Percentiles rank a stretch among this genome's conserved stretches.
These are phyloP conservation scores for Tolypocladium paradoxum DNA, from an alignment of 2,329 filamentous ascomycete genomes.

Conservation along the genomic window DNA sequence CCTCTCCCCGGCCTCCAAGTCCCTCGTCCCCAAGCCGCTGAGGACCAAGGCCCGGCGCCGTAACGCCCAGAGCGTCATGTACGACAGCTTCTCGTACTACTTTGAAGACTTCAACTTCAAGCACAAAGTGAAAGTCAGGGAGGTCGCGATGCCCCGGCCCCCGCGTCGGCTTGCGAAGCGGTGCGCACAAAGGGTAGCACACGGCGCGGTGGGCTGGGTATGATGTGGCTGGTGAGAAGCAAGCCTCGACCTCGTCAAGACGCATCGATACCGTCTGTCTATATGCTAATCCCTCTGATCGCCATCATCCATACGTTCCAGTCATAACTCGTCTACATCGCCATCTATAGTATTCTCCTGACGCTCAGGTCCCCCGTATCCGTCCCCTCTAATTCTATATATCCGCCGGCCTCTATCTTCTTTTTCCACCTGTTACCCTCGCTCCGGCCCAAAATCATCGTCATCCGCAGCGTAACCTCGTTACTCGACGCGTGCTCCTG, in stretches of 20 bases:
- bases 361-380: constrained; percentile 40
- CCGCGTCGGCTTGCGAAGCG: neutral
- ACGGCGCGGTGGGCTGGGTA: neutral
- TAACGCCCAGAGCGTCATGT: neutral
- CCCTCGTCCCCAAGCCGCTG: neutral
- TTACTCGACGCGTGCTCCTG: constrained; percentile 45
- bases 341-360: constrained; percentile 32
- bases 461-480: constrained; percentile 55
- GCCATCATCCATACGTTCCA: neutral
- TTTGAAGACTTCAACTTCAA: neutral
- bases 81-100: neutral
- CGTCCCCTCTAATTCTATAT: constrained; percentile 37
- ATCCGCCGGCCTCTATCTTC: constrained; percentile 49
- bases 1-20: neutral
- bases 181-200: neutral
- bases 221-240: neutral
- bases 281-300: neutral
- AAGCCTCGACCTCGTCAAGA: neutral
- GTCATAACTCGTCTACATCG: neutral
- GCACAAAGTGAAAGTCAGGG: neutral
- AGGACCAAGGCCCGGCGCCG: neutral
- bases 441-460: constrained; percentile 61
- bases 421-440: constrained; percentile 72
- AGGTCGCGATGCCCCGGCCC: neutral
- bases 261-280: neutral